Percentiles rank a stretch among this genome's conserved stretches.
phyloP scores from a whole-genome alignment of 495 filamentous ascomycete species.

The Bacidia gigantensis region DNA sequence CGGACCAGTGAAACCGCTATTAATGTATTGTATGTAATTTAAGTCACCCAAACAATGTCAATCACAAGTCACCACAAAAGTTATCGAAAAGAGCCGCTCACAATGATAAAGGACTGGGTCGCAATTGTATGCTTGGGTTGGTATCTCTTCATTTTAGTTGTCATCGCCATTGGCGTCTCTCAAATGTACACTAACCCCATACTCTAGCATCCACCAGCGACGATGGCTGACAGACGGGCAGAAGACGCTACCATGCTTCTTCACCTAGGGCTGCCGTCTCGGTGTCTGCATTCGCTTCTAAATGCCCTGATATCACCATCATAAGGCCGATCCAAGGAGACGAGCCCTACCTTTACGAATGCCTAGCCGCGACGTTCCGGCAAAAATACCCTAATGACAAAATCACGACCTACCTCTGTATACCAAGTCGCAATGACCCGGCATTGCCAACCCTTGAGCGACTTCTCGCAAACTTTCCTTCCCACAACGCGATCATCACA shows the following conservation, averaged over 20 bases:
- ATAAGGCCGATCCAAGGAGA: constrained; percentile 90
- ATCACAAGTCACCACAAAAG: too few relatives aligned
- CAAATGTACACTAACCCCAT: constrained; percentile 39
- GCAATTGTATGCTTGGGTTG: constrained; percentile 44
- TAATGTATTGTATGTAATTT: too few relatives aligned
- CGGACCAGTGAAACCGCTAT: too few relatives aligned
- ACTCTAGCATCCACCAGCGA: constrained; percentile 7
- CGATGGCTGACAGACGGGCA: constrained; percentile 17
- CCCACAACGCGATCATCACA: constrained; percentile 57
- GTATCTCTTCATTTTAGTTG: constrained; percentile 40
- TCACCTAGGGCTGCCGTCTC: constrained; percentile 26
- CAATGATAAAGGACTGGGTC: constrained; percentile 11
- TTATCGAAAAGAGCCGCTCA: too few relatives aligned
- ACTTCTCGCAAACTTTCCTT: constrained; percentile 55
- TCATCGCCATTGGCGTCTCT: constrained; percentile 44
- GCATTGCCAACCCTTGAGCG: constrained; percentile 60
- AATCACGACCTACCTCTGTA: constrained; percentile 72
- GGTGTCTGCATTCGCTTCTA: constrained; percentile 13
- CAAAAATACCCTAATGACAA: constrained; percentile 68
- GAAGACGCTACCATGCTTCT: constrained; percentile 33
- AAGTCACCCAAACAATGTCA: too few relatives aligned
- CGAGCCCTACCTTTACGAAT: constrained; percentile 81
- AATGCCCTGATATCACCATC: constrained; percentile 71
- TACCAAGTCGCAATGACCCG: constrained; percentile 64
- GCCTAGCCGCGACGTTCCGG: constrained; percentile 77